Percentiles rank a stretch among this genome's conserved stretches.
These are phyloP conservation scores for Pterulicium gracile DNA, from an alignment of 1,284 basidiomycete species.

Conservation along the genomic window DNA sequence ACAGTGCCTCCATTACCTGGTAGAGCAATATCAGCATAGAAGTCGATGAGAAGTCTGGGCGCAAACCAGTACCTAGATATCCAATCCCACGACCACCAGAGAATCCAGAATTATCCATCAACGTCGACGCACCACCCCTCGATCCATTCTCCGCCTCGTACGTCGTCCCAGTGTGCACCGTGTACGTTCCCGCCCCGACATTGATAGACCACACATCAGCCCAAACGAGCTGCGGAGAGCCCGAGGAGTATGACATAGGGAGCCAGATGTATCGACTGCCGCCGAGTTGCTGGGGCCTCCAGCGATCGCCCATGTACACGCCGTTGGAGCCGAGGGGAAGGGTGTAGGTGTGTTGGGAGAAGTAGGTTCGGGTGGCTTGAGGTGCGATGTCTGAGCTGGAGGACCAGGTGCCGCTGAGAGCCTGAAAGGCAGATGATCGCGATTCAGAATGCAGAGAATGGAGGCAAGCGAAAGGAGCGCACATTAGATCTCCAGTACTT, in stretches of 20 bases:
- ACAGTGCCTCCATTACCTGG: constrained; percentile 43
- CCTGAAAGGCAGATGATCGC: constrained; percentile 21
- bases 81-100: constrained; percentile 45
- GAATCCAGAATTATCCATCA: constrained; percentile 33
- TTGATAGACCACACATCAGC: constrained; percentile 52
- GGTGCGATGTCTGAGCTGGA: constrained; percentile 47
- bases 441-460: not conserved
- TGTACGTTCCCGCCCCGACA: constrained; percentile 37
- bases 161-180: constrained; percentile 35
- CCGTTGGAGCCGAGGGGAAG: constrained; percentile 37
- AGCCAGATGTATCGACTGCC: constrained; percentile 54
- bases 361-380: constrained; percentile 39
- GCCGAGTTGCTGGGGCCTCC: constrained; percentile 43
- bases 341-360: constrained; percentile 52
- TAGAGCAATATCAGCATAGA: not conserved
- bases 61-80: constrained; percentile 31
- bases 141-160: constrained; percentile 49
- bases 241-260: constrained; percentile 43
- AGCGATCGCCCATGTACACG: constrained; percentile 59
- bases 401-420: constrained; percentile 45
- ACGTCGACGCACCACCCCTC: constrained; percentile 35
- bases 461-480: constrained; percentile 12
- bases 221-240: constrained; percentile 38
- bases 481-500: constrained; percentile 45
- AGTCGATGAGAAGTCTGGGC: not conserved